phyloP scores from a whole-genome alignment of 345 rosid genomes.

The Eucalyptus cloeziana region DNA sequence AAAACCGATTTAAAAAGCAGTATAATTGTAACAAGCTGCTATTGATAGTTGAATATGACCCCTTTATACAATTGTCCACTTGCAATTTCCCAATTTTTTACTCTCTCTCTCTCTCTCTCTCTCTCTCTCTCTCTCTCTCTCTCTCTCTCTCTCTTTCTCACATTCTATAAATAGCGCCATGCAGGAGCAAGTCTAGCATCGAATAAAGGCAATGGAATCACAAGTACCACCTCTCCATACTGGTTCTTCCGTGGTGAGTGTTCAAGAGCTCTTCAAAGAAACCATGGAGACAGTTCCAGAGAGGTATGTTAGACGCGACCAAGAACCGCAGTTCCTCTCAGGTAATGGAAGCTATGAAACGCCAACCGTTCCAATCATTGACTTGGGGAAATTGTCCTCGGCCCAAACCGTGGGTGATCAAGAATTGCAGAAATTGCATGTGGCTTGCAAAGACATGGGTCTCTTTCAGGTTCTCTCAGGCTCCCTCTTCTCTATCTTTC shows the following conservation, averaged over 20 bases:
- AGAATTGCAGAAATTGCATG: background rate
- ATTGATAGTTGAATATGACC: background rate
- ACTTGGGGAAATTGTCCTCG: background rate
- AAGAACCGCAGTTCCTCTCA: background rate
- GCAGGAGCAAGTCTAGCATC: background rate
- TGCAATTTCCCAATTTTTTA: background rate
- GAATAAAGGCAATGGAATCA: background rate
- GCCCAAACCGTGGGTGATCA: background rate
- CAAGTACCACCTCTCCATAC: background rate
- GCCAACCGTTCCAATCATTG: background rate
- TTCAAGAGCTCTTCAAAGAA: conserved; percentile 8
- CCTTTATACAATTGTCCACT: background rate
- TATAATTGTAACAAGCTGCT: background rate
- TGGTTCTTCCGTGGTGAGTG: background rate
- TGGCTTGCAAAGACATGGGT: conserved; percentile 1
- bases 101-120: background rate
- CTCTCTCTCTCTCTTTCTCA: background rate
- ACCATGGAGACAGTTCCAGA: background rate
- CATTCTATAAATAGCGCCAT: background rate
- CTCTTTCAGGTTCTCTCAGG: conserved; percentile 5
- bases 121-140: background rate
- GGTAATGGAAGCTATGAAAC: background rate
- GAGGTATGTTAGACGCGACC: background rate
- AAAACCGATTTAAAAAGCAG: background rate
- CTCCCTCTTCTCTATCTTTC: background rate